These are phyloP conservation scores for Penstemon newberryi DNA, from an alignment of 257 asterid genomes.

Conservation along the genomic window DNA sequence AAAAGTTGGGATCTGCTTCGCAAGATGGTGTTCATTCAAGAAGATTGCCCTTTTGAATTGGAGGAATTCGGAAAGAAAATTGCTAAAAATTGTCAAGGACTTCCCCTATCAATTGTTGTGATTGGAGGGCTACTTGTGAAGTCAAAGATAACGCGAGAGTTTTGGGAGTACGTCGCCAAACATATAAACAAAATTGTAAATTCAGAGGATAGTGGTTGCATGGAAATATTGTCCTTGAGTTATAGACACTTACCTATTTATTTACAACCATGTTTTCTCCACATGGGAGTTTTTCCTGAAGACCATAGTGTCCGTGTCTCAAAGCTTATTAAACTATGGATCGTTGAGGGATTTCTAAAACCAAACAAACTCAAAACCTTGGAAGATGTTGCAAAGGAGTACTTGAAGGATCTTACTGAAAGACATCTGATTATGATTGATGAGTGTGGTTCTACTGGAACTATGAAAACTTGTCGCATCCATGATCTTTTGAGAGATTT, in stretches of 20 bases:
- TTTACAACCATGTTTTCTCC: not conserved
- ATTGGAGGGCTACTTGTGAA: not conserved
- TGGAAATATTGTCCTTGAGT: not conserved
- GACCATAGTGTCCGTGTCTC: not conserved
- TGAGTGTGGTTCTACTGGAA: not conserved
- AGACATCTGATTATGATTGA: not conserved
- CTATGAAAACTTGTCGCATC: not conserved
- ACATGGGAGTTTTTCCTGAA: not conserved
- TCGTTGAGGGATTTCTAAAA: not conserved
- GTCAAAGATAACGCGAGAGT: not conserved
- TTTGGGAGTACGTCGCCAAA: not conserved
- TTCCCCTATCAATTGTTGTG: slow-evolving; percentile 1
- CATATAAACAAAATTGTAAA: not conserved
- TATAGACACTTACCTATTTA: not conserved
- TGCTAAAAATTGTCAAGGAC: slow-evolving; percentile 6
- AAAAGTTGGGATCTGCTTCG: not conserved
- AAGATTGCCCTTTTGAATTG: not conserved
- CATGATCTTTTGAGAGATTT: not conserved
- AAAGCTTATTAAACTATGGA: not conserved
- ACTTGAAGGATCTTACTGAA: not conserved
- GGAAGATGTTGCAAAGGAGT: not conserved
- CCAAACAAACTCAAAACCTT: not conserved
- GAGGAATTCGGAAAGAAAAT: not conserved
- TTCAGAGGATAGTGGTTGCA: slow-evolving; percentile 1
- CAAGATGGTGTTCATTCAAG: not conserved